Evolutionary conservation across 352 stramenopile species (phyloP).

Genomic region (Globisporangium alternatum): DNA sequence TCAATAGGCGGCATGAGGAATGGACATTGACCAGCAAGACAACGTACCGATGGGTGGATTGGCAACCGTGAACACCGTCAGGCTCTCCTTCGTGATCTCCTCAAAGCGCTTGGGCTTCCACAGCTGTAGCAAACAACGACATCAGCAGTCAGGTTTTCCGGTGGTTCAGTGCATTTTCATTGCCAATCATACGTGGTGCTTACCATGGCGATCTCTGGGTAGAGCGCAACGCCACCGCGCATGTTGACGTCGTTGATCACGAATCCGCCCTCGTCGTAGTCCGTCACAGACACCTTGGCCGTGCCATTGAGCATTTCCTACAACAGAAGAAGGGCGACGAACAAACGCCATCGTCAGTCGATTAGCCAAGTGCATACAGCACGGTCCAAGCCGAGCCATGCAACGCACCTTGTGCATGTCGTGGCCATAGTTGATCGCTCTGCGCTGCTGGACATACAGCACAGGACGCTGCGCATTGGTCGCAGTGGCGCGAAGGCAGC

Average conservation of each 20-base stretch:
- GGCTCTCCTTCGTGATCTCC: slow-evolving; percentile 78
- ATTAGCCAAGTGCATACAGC: neutral
- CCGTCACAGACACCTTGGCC: slow-evolving; percentile 71
- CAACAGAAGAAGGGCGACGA: slow-evolving; percentile 3
- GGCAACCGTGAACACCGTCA: slow-evolving; percentile 69
- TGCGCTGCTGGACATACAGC: slow-evolving; percentile 20
- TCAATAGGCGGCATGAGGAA: neutral
- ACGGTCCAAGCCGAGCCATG: neutral
- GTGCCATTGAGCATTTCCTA: slow-evolving; percentile 86
- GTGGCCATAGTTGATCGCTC: slow-evolving; percentile 80
- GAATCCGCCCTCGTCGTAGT: slow-evolving; percentile 86
- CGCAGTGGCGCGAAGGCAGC: slow-evolving; percentile 17
- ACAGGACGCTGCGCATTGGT: slow-evolving; percentile 1
- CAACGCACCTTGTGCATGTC: slow-evolving; percentile 70
- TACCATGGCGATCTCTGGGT: slow-evolving; percentile 79
- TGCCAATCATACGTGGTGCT: no score
- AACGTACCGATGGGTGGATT: slow-evolving; percentile 68
- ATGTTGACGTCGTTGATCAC: slow-evolving; percentile 86
- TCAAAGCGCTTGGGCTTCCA: slow-evolving; percentile 77
- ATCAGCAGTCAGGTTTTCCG: neutral
- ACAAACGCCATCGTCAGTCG: neutral
- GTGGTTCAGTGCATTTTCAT: neutral
- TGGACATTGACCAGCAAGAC: neutral
- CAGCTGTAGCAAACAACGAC: slow-evolving; percentile 32
- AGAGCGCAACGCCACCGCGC: slow-evolving; percentile 66